Conservation (phyloP, 2,329 filamentous ascomycete genomes). For the Didymellaceae sp. region DNA sequence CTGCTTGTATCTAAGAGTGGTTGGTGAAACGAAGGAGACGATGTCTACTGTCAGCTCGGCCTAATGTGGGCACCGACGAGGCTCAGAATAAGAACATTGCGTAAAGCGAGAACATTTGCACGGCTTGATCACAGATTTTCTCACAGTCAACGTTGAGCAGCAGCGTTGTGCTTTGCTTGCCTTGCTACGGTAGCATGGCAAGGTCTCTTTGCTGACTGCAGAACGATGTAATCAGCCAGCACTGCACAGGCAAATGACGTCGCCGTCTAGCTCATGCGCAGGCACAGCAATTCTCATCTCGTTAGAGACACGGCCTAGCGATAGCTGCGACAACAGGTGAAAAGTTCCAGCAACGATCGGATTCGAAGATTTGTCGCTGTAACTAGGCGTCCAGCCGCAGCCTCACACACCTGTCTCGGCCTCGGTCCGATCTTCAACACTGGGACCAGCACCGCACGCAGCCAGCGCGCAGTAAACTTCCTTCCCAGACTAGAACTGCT, state of each 20-base stretch:
- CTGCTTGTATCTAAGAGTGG: neutral
- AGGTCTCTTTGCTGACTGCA: neutral
- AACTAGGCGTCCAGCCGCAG: conserved; percentile 17
- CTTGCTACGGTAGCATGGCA: neutral
- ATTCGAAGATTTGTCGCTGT: neutral
- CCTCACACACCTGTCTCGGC: neutral
- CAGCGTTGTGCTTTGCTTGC: too few species aligned
- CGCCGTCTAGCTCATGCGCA: neutral
- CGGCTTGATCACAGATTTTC: neutral
- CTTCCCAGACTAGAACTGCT: neutral
- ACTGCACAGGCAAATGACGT: neutral
- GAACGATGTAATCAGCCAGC: neutral
- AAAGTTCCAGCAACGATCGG: neutral
- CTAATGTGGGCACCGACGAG: neutral
- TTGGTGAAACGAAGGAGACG: conserved; percentile 6
- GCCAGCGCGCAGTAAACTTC: neutral
- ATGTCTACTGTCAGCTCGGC: conserved; percentile 6
- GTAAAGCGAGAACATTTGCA: neutral
- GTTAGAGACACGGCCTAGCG: too few species aligned
- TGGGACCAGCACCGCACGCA: neutral
- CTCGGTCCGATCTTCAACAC: neutral
- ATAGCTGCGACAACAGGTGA: too few species aligned
- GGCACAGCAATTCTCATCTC: too few species aligned
- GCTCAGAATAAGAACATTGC: neutral
- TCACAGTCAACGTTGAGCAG: neutral